Evolutionary conservation across 768 basidiomycete genomes (phyloP), one percentile per base, ranked within the genome.

Genomic region (Lepiota venenata): DNA sequence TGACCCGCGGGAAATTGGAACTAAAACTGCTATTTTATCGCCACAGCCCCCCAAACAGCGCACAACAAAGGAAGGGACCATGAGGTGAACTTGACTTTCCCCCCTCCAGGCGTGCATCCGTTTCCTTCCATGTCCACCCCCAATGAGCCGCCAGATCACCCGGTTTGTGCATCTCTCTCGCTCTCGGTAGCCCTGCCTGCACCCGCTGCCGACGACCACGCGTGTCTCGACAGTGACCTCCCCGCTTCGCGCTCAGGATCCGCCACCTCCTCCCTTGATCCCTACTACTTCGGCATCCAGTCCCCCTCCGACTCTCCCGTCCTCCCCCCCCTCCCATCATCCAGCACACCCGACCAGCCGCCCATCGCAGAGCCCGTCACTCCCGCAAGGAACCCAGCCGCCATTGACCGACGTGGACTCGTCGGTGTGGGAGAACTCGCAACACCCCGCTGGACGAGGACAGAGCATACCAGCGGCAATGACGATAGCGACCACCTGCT

Each of bases 341-440:
- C 74, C 29, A 81, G 79, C 57, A 88, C 87, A 3, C 88, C 88
- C 32, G 88, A 89, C 60, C 79, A 78, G 43, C 73, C 72, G 40
- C 65, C 67, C 27, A 59, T 69, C 38, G 67, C 67, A 46, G 82
- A 85, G 58, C 84, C 86, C 15, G 71, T 82, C 36, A 90, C 91
- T 0, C 91, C 91, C 8, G 85, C 79, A 32, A 79, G 82, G 56
- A 86, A 93, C 71, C 87, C 89, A 18, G 83, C 89, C 18, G 67
- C 74, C 60, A 93, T 93, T 57, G 94, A 98, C 73, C 80, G 97
- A 55, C 80, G 84, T 15, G 88, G 85, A 36, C 83, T 98, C 38
- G 84, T 98, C 50, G 97, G 97, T 21, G 90, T 98, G 4, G 97
- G 97, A 36, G 97, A 99, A 71, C 82, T 98, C 29, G 76, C 93